Evolutionary conservation across 1,284 basidiomycete species (phyloP).

Genomic region (Testicularia cyperi): DNA sequence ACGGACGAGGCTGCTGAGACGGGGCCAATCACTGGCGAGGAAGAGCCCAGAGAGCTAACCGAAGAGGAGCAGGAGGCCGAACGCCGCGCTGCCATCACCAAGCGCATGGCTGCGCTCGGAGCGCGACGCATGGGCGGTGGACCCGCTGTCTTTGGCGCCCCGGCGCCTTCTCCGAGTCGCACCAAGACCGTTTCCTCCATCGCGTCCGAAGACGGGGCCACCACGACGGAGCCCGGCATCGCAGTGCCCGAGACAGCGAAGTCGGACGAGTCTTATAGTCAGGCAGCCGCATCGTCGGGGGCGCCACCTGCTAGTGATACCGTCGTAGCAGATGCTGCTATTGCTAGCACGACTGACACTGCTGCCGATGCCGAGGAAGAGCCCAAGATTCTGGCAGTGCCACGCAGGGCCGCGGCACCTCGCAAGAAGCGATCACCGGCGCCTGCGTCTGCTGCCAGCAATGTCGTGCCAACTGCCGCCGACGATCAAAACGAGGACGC

Average conservation of each 20-base stretch:
- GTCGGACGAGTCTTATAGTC: too few species aligned
- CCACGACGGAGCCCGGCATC: conserved; percentile 33
- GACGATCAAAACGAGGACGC: conserved; percentile 1
- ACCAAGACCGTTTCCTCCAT: conserved; percentile 11
- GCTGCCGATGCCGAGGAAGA: conserved; percentile 8
- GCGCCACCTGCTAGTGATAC: too few species aligned
- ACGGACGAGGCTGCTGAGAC: conserved; percentile 7
- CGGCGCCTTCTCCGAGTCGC: conserved; percentile 13
- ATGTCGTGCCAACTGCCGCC: conserved; percentile 2
- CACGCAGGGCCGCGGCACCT: conserved; percentile 45
- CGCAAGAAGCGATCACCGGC: conserved; percentile 34
- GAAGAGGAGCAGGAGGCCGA: conserved; percentile 49
- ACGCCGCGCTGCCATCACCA: conserved; percentile 48
- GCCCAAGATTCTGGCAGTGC: conserved; percentile 45
- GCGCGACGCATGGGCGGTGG: conserved; percentile 50
- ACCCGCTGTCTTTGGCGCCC: conserved; percentile 26
- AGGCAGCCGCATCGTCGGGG: too few species aligned
- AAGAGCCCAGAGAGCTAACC: conserved; percentile 13
- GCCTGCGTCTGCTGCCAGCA: conserved; percentile 7
- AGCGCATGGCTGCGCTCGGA: conserved; percentile 56
- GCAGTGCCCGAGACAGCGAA: conserved; percentile 1
- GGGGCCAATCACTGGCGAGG: conserved; percentile 7
- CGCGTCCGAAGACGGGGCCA: conserved; percentile 13
- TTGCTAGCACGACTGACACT: not conserved
- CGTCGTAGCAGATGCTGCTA: too few species aligned